phyloP scores from a whole-genome alignment of 139 green algal species.

The Coelastrella sp. region DNA sequence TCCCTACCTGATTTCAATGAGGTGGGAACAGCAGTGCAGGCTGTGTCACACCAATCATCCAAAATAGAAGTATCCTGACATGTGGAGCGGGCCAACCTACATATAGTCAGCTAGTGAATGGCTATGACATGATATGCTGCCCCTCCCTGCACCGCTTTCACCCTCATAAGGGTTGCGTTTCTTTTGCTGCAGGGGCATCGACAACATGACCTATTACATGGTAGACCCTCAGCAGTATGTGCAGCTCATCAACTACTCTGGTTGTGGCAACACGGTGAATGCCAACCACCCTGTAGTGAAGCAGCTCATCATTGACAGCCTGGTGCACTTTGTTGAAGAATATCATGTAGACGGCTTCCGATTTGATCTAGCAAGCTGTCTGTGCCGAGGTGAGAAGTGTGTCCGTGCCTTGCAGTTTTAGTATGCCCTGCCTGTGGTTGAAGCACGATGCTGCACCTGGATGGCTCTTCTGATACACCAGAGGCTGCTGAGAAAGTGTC shows the following conservation, averaged over 20 bases:
- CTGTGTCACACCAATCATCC: no score
- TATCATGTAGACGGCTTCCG: constrained; percentile 96
- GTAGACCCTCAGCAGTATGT: constrained; percentile 64
- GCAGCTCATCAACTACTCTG: constrained; percentile 89
- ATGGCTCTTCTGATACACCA: no score
- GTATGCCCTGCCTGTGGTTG: no score
- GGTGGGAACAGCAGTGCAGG: background rate
- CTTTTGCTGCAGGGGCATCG: constrained; percentile 73
- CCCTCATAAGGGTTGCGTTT: background rate
- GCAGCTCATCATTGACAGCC: constrained; percentile 87
- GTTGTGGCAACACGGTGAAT: constrained; percentile 94
- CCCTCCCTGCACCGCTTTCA: no score
- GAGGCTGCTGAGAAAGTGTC: no score
- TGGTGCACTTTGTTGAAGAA: constrained; percentile 85
- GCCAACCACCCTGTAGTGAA: constrained; percentile 85
- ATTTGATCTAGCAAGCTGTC: constrained; percentile 94
- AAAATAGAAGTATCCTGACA: no score
- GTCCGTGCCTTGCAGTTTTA: no score
- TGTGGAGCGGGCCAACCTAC: no score
- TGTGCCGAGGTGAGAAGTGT: constrained; percentile 89
- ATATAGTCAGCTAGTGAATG: no score
- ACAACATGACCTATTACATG: constrained; percentile 89
- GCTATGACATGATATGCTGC: no score
- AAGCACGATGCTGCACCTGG: no score
- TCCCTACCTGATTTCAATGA: constrained; percentile 70